Percentiles rank a stretch among this genome's conserved stretches.
Conservation (phyloP, 148 eudicot genomes). For the Tetragonia tetragonoides region DNA sequence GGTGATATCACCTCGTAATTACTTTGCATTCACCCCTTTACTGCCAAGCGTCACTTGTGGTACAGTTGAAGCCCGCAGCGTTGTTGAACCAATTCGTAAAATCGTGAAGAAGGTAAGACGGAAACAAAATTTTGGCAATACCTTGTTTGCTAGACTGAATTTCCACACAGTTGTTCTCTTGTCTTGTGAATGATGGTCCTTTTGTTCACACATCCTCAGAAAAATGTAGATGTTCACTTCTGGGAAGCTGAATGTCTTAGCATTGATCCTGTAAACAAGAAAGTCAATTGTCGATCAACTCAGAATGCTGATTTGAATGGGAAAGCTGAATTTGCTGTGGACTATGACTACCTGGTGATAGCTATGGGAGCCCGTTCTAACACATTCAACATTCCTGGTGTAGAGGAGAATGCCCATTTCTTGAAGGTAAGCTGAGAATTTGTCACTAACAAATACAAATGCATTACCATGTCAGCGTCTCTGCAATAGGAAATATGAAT, state of each 20-base stretch:
- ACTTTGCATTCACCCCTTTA: slow-evolving; percentile 74
- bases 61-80: slow-evolving; percentile 66
- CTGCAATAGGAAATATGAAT: neutral
- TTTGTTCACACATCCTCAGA: slow-evolving; percentile 33
- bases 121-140: neutral
- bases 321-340: slow-evolving; percentile 57
- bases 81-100: slow-evolving; percentile 67
- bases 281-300: slow-evolving; percentile 57
- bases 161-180: neutral
- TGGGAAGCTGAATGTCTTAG: slow-evolving; percentile 71
- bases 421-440: slow-evolving; percentile 46
- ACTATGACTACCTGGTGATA: slow-evolving; percentile 72
- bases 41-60: slow-evolving; percentile 68
- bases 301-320: slow-evolving; percentile 32
- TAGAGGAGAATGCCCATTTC: slow-evolving; percentile 64
- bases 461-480: neutral
- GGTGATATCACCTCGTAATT: slow-evolving; percentile 68
- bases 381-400: slow-evolving; percentile 79
- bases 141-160: neutral
- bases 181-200: neutral
- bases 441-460: neutral
- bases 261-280: slow-evolving; percentile 61
- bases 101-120: slow-evolving; percentile 47
- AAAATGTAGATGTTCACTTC: slow-evolving; percentile 38
- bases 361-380: slow-evolving; percentile 66